These are phyloP conservation scores for Noccaea bulbosa DNA, from an alignment of 345 rosid genomes.

Conservation along the genomic window DNA sequence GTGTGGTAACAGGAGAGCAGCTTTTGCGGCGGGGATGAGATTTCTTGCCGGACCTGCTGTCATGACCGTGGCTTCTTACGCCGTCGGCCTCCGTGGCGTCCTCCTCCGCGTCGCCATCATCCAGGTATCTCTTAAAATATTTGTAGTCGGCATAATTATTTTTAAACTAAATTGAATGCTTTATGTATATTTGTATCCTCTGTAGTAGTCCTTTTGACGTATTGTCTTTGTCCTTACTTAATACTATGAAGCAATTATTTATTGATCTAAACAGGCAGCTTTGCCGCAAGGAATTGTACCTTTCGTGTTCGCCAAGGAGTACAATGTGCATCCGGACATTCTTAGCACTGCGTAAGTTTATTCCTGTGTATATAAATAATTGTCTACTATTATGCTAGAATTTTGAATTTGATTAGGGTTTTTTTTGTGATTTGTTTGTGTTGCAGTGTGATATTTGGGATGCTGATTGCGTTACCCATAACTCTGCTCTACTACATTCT, in stretches of 20 bases:
- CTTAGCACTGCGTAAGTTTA: conserved; percentile 73
- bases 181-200: no score
- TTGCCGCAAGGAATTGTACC: conserved; percentile 77
- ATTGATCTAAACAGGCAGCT: conserved; percentile 56
- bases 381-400: neutral
- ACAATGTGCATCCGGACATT: conserved; percentile 67
- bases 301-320: conserved; percentile 73
- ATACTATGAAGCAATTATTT: neutral
- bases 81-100: conserved; percentile 81
- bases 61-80: conserved; percentile 94
- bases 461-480: conserved; percentile 95
- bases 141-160: no score
- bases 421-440: neutral
- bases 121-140: conserved; percentile 55
- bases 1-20: conserved; percentile 91
- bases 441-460: conserved; percentile 95
- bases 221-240: neutral
- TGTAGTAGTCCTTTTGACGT: neutral
- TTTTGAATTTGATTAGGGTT: neutral
- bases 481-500: conserved; percentile 91
- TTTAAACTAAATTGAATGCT: neutral
- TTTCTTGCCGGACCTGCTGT: conserved; percentile 98
- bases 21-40: conserved; percentile 93
- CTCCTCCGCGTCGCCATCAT: conserved; percentile 95
- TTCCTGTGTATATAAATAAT: no score